Conservation (phyloP, 306 rosid genomes). For the Dryas octopetala region DNA sequence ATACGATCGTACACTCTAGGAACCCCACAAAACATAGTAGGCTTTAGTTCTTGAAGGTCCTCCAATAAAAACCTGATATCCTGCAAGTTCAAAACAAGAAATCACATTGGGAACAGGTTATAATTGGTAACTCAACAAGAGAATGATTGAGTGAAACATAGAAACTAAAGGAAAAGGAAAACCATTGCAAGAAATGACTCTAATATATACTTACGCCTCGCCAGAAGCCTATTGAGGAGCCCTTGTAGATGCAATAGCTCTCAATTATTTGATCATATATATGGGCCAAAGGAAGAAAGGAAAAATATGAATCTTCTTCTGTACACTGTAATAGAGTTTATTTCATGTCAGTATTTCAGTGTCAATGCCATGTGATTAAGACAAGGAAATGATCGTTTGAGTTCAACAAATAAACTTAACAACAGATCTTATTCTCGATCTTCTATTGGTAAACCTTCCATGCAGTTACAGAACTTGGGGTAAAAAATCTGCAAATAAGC, state of each 20-base stretch:
- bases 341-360: conserved; percentile 4
- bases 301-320: conserved; percentile 80
- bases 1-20: conserved; percentile 88
- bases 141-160: not conserved
- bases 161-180: conserved; percentile 6
- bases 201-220: conserved; percentile 58
- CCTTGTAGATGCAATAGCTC: conserved; percentile 74
- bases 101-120: not conserved
- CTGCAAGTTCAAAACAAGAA: conserved; percentile 42
- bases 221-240: conserved; percentile 87
- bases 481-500: not conserved
- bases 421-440: not conserved
- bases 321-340: conserved; percentile 46
- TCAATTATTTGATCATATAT: conserved; percentile 79
- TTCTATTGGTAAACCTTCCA: not conserved
- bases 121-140: not conserved
- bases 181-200: conserved; percentile 6
- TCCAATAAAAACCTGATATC: conserved; percentile 83
- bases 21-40: conserved; percentile 82
- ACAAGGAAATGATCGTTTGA: not conserved
- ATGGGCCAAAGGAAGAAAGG: conserved; percentile 86
- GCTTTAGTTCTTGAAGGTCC: conserved; percentile 73
- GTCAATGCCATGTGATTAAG: conserved; percentile 4
- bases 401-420: conserved; percentile 1
- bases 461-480: not conserved